Conservation (phyloP, 78 protist genomes). For the Tieghemostelium lacteum region DNA sequence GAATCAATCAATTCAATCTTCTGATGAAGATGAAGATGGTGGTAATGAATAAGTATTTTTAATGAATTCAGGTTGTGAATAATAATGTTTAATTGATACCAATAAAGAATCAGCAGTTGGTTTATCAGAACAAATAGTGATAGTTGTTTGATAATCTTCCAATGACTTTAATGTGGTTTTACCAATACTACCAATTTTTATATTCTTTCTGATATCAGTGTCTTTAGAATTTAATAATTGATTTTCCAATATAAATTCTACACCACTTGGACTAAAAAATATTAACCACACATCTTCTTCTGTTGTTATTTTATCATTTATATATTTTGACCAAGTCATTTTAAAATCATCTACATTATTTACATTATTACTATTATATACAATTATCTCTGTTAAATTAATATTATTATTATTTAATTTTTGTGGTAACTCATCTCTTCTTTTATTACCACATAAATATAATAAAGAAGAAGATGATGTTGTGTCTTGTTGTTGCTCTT, state of each 20-base stretch:
- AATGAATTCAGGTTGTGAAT: too few relatives aligned
- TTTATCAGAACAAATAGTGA: not conserved
- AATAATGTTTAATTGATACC: not conserved
- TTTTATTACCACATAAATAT: constrained; percentile 28
- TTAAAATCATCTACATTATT: not conserved
- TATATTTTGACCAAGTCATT: not conserved
- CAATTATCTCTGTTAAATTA: not conserved
- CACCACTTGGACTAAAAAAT: constrained; percentile 44
- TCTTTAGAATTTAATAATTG: not conserved
- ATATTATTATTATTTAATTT: not conserved
- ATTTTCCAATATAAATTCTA: constrained; percentile 8
- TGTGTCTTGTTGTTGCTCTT: not conserved
- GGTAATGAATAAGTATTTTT: not conserved
- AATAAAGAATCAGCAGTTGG: constrained; percentile 12
- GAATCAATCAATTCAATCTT: too few relatives aligned
- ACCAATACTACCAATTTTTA: constrained; percentile 24
- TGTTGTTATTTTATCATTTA: not conserved
- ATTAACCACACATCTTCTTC: not conserved
- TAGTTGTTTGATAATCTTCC: not conserved
- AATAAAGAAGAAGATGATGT: not conserved
- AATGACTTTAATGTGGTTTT: constrained; percentile 1
- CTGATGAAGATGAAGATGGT: too few relatives aligned
- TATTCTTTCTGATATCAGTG: not conserved
- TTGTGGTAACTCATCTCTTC: constrained; percentile 29
- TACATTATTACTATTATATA: not conserved